Base-by-base conservation (phyloP, 805 yeast species). In the Yamadazyma akitaensis region DNA sequence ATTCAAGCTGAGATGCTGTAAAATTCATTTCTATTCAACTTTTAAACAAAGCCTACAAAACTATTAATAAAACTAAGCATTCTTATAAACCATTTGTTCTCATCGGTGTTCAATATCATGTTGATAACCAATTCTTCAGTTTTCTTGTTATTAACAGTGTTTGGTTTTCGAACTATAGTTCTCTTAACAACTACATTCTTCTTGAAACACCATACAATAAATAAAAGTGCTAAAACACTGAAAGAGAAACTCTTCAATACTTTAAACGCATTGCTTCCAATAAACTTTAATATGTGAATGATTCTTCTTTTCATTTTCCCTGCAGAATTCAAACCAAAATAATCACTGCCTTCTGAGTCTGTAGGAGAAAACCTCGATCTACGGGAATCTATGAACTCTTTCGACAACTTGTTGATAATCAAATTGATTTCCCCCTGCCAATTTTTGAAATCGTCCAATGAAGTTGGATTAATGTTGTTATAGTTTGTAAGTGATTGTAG, bases 381-480 rank as follows among this genome's bases (percentile, higher is more conserved):
- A 33, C 54, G 46, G 17, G 52, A 51, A 16, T 53, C 45, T 14
- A 61, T 38, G 38, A 58, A 55, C 49, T 79, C 82, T 43, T 67
- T 60, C 14, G 75, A 65, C 35, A 79, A 67, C 55, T 72, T 70
- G 49, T 65, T 68, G 44, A 79, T 62, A 7, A 79, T 65, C 40
- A 68, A 53, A 50, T 77, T 79, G 40, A 79, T 74, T 46, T 78
- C 82, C 28, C 68, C 70, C 56, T 77, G 82, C 84, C 84, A 79
- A 40, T 64, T 68, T 36, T 70, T 64, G 49, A 78, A 73, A 35
- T 77, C 82, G 36, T 68, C 73, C 14, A 49, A 26, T 3, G 45
- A 37, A 7, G 48, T 47, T n/a, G 56, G 51, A 16, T 38, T 33
- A n/a, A 46, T 18, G 36, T 47, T 43, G 19, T 36, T 21, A 31